Percentiles rank a stretch among this genome's conserved stretches.
Evolutionary conservation across 75 land plant species (phyloP).

Genomic region (Picea glauca): DNA sequence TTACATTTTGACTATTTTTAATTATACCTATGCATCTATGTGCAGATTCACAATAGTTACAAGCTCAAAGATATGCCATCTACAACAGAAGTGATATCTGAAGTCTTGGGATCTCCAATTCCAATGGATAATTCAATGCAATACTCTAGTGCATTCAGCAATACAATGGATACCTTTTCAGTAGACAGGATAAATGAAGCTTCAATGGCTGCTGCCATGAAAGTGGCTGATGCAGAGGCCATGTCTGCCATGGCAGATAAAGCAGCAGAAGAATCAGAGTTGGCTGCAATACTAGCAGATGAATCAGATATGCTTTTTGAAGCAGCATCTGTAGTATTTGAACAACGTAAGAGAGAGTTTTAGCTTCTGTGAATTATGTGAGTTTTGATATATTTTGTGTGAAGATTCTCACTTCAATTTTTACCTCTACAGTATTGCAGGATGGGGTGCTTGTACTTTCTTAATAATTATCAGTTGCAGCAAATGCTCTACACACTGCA

Average conservation of each 20-base stretch:
- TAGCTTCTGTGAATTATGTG: not conserved
- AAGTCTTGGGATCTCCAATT: not conserved
- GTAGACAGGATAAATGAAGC: constrained; percentile 24
- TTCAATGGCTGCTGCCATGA: constrained; percentile 28
- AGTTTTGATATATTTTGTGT: not conserved
- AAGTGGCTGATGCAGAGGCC: constrained; percentile 53
- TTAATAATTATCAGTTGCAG: too few relatives aligned
- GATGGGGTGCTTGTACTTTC: not conserved
- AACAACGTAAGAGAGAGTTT: not conserved
- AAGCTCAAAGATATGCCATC: not conserved
- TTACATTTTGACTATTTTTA: not conserved
- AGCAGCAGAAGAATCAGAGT: constrained; percentile 49
- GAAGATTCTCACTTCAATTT: not conserved
- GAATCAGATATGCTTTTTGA: constrained; percentile 32
- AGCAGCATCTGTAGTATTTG: constrained; percentile 30
- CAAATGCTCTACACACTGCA: too few relatives aligned
- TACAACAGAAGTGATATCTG: not conserved
- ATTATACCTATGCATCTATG: not conserved
- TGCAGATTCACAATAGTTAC: constrained; percentile 31
- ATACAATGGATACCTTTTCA: not conserved
- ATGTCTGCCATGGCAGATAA: constrained; percentile 37
- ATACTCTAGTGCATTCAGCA: not conserved
- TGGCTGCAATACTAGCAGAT: constrained; percentile 38
- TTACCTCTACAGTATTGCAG: not conserved
- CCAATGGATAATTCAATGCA: not conserved